Base-by-base conservation (phyloP, 805 yeast genomes). In the Torulaspora microellipsoides region DNA sequence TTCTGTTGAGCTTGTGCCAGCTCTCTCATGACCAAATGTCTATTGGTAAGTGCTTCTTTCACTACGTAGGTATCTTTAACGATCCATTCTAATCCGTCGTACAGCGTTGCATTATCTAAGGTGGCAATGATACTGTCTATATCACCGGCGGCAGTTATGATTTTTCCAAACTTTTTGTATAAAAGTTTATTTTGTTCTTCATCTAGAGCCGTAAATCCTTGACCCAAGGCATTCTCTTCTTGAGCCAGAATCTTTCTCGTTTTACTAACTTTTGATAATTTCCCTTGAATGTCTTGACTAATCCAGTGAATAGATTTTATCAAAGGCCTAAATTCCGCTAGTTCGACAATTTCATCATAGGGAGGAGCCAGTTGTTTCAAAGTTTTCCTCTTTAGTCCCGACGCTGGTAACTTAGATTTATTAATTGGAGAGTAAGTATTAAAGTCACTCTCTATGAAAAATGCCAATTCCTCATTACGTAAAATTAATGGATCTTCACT, bases 1-100 rank as follows among this genome's bases (percentile, higher is more conserved):
- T 72, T 78, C 7, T 80, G 78, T 62, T 90, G 95, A 1, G 96
- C 90, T 58, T 78, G 84, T 27, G 77, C 57, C 40, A 88, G 70
- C 52, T 93, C 99, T 42, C 97, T 76, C 96, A 93, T 93, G 31
- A 91, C 67, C 45, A 93, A 71, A 62, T 93, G 96, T 46, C 99
- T 74, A 65, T 91, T 90, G 0, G 99, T 93, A 42, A 93, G 70
- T 0, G 96, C 83, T 65, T 93, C 99, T 64, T 93, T 93, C 45
- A 90, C 83, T 45, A 84, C 81, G 62, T 83, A 93, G 12, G 93
- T 83, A 54, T 90, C 96, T 48, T 77, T 76, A 3, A 79, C 69
- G 25, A 88, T 68, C 54, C 76, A 70, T 43, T 73, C 78, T 12
- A 88, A 60, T 1, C 84, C 84, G 54, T 91, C 97, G 1, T 86